Evolutionary conservation across 2,329 filamentous ascomycete genomes (phyloP).

Genomic region (Penicillium concentricum): DNA sequence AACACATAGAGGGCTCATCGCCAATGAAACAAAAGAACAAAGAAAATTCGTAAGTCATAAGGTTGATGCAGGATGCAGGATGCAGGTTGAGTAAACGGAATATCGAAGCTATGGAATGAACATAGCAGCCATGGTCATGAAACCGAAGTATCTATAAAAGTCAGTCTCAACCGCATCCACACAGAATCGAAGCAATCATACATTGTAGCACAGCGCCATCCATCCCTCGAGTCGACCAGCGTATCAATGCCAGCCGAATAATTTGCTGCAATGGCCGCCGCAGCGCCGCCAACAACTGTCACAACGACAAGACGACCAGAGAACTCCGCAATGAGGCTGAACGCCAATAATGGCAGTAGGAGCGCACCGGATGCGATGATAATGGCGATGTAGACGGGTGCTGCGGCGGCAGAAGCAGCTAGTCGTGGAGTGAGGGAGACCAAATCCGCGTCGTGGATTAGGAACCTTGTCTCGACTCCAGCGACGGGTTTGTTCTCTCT

Average conservation of each 20-base stretch:
- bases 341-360: slow-evolving; percentile 59
- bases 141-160: slow-evolving; percentile 38
- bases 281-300: slow-evolving; percentile 51
- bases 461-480: slow-evolving; percentile 52
- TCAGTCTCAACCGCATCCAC: not conserved
- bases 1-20: not conserved
- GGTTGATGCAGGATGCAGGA: not conserved
- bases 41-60: slow-evolving; percentile 19
- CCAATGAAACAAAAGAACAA: not conserved
- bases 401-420: slow-evolving; percentile 15
- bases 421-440: slow-evolving; percentile 33
- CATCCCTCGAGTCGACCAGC: slow-evolving; percentile 39
- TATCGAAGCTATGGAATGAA: slow-evolving; percentile 32
- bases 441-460: slow-evolving; percentile 51
- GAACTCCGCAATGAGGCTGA: slow-evolving; percentile 58
- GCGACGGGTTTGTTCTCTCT: slow-evolving; percentile 51
- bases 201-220: slow-evolving; percentile 41
- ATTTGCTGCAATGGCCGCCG: slow-evolving; percentile 41
- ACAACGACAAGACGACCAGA: slow-evolving; percentile 59
- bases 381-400: slow-evolving; percentile 41
- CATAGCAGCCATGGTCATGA: slow-evolving; percentile 40
- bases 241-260: slow-evolving; percentile 36
- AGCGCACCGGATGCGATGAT: slow-evolving; percentile 53
- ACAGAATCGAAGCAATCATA: slow-evolving; percentile 23
- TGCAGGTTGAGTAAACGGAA: not conserved